Evolutionary conservation across 805 yeast genomes (phyloP).

Genomic region (Cephaloascus fragrans): DNA sequence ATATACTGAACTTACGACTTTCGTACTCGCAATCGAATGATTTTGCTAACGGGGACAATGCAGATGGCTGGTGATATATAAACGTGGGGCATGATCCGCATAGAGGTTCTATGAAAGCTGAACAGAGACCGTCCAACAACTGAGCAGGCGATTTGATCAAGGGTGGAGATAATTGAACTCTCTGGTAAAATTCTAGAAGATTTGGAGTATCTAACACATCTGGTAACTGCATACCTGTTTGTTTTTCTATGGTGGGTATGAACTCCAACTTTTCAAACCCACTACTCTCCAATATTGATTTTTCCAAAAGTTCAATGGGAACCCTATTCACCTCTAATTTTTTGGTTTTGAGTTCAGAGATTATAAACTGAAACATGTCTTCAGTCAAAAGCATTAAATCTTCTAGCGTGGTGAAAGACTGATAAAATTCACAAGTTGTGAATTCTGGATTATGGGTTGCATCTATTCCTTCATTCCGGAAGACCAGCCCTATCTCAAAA

Average conservation of each 20-base stretch:
- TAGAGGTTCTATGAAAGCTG: constrained; percentile 53
- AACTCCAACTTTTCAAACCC: constrained; percentile 47
- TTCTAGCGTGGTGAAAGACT: constrained; percentile 54
- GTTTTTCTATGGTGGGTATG: constrained; percentile 47
- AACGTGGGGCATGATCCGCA: constrained; percentile 55
- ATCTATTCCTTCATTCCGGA: constrained; percentile 91
- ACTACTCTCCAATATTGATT: neutral
- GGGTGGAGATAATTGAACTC: constrained; percentile 25
- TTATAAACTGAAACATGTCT: constrained; percentile 35
- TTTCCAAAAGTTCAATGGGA: neutral
- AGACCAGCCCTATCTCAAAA: constrained; percentile 77
- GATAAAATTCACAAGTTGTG: constrained; percentile 83
- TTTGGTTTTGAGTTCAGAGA: constrained; percentile 13
- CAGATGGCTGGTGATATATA: constrained; percentile 74
- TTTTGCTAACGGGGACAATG: constrained; percentile 84
- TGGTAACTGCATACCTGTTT: constrained; percentile 44
- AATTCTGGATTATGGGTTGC: constrained; percentile 92
- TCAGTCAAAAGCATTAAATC: constrained; percentile 63
- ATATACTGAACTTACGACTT: constrained; percentile 25
- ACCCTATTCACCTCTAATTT: neutral
- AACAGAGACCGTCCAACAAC: constrained; percentile 55
- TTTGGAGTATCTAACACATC: constrained; percentile 23
- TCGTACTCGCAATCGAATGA: constrained; percentile 25
- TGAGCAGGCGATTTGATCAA: constrained; percentile 40
- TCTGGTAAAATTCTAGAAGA: constrained; percentile 28